These are phyloP conservation scores for Cupressus sempervirens DNA, from an alignment of 75 land plant genomes.

Conservation along the genomic window DNA sequence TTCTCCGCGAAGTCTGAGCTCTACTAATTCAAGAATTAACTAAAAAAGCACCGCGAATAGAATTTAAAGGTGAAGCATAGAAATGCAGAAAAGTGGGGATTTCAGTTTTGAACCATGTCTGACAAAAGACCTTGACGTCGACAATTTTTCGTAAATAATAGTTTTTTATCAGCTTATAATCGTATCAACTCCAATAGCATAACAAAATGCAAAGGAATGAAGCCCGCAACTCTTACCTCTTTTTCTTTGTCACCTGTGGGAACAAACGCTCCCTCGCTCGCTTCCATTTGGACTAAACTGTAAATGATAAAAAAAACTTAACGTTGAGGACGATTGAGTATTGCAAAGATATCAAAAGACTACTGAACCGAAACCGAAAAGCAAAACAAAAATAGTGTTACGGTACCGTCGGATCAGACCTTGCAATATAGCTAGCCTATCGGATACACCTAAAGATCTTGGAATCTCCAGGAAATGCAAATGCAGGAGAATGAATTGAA, in stretches of 20 bases:
- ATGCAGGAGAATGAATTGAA: background rate
- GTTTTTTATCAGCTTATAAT: background rate
- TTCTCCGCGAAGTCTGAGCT: too few species aligned
- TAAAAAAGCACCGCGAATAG: too few species aligned
- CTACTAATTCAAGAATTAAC: too few species aligned
- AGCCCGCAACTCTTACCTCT: background rate
- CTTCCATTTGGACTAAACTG: background rate
- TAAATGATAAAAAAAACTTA: background rate
- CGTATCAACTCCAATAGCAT: background rate
- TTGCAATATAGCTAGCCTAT: background rate
- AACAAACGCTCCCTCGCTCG: background rate
- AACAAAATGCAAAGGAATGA: background rate
- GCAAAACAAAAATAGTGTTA: background rate
- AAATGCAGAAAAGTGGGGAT: background rate
- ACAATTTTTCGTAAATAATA: background rate
- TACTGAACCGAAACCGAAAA: background rate
- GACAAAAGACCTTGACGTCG: too few species aligned
- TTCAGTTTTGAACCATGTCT: background rate
- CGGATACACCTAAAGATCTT: background rate
- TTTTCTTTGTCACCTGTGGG: background rate
- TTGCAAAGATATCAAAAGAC: background rate
- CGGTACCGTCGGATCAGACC: background rate
- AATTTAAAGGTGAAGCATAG: background rate
- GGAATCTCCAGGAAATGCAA: background rate
- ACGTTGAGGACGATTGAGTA: background rate